phyloP scores from a whole-genome alignment of 2,329 filamentous ascomycete genomes.

The Microdochium paspali region DNA sequence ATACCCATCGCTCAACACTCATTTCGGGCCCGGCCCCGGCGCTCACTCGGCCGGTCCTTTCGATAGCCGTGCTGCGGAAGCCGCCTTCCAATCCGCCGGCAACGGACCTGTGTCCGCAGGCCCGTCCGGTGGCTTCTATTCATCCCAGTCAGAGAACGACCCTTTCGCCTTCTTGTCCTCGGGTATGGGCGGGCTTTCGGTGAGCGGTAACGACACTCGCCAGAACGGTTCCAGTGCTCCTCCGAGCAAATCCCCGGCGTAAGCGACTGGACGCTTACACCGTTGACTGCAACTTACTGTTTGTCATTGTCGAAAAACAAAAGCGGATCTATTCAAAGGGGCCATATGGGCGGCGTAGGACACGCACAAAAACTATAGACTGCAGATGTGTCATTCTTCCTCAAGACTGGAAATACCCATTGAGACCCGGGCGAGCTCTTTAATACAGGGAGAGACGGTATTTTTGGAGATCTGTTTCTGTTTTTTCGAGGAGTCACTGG shows the following conservation, averaged over 20 bases:
- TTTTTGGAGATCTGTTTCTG: constrained; percentile 1
- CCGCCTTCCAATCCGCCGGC: constrained; percentile 82
- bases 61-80: constrained; percentile 87
- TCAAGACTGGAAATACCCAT: not conserved
- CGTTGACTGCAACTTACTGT: constrained; percentile 5
- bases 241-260: constrained; percentile 51
- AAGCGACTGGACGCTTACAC: constrained; percentile 20
- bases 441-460: not conserved
- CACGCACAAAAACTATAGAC: not conserved
- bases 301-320: constrained; percentile 1
- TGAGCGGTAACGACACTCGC: constrained; percentile 55
- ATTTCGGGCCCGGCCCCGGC: constrained; percentile 66
- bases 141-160: constrained; percentile 56
- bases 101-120: constrained; percentile 73
- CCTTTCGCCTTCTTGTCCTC: constrained; percentile 73
- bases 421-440: not conserved
- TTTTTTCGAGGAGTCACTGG: not conserved
- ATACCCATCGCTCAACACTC: constrained; percentile 72
- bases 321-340: not conserved
- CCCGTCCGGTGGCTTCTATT: constrained; percentile 66
- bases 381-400: not conserved
- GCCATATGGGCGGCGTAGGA: not conserved
- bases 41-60: constrained; percentile 82
- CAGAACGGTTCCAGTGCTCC: constrained; percentile 52
- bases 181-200: constrained; percentile 63